Base-by-base conservation (phyloP, 148 eudicot genomes). In the Rhododendron ferrugineum region DNA sequence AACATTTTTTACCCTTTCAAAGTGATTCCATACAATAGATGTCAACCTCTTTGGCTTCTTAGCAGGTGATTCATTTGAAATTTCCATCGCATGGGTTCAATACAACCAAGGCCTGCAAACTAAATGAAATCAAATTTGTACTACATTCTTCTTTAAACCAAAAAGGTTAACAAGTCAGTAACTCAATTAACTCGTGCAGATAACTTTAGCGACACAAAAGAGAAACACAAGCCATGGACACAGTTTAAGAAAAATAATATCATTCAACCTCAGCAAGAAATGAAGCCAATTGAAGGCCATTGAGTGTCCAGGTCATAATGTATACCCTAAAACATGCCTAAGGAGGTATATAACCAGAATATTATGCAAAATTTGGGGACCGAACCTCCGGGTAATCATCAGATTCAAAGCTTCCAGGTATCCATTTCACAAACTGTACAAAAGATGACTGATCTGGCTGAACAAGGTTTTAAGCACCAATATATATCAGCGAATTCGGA, bases 11-110 rank as follows among this genome's bases (percentile, higher is more conserved):
- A 96, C 90, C 90, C 99, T 93, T 89, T 96, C 99, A 87, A 96
- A 96, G 89, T 96, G 99, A 85, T 96, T 92, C 99, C 99, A 96
- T 11, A 96, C 99, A 42, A 93, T 92, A 1, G 99, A 96, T 46
- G 99, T 96, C 86, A 96, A 88, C 90, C 99, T 92, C 93, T 96
- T 96, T 22, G 99, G 89, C 89, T 94, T 96, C 92, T 95, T 96
- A n/a, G 89, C 86, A 80, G 95, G 95, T 83, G 90, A 86, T 86
- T 92, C 99, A 84, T 64, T 90, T 49, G 89, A 58, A 85, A 91
- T 83, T 88, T 96, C 99, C 99, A 96, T 96, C 80, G 68, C 90
- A 93, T 89, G 86, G 85, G 85, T 87, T 83, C 77, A 86, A 64
- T 46, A 54, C 34, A 85, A 83, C 44, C 49, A 44, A 77, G 54